These are phyloP conservation scores for Anthracocystis walkeri DNA, from an alignment of 1,284 basidiomycete species.

Conservation along the genomic window DNA sequence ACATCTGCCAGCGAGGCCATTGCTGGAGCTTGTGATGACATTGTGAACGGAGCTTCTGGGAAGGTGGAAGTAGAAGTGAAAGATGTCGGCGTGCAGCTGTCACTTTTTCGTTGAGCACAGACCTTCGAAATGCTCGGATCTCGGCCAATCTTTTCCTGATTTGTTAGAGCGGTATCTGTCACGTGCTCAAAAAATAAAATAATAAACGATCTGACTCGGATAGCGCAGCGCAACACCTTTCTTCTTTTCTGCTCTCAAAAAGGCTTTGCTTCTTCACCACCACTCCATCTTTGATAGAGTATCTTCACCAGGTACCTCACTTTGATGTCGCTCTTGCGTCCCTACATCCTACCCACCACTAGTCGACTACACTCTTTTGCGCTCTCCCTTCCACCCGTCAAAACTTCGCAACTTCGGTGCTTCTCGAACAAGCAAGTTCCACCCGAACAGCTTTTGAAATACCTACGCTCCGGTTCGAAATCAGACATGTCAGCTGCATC, in stretches of 20 bases:
- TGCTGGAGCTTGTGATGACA: background rate
- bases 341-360: slow-evolving; percentile 19
- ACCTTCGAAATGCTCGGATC: slow-evolving; percentile 3
- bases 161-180: slow-evolving; percentile 10
- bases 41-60: background rate
- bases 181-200: slow-evolving; percentile 4
- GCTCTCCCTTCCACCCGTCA: background rate
- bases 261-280: background rate
- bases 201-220: slow-evolving; percentile 5
- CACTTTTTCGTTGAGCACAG: slow-evolving; percentile 1
- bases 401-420: slow-evolving; percentile 9
- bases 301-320: background rate
- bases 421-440: slow-evolving; percentile 32
- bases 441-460: slow-evolving; percentile 27
- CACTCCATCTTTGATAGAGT: background rate
- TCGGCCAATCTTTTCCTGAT: background rate
- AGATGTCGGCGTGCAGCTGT: slow-evolving; percentile 3
- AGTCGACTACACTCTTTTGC: slow-evolving; percentile 15
- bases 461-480: slow-evolving; percentile 5
- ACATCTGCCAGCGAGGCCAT: background rate
- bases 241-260: background rate
- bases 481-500: slow-evolving; percentile 23
- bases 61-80: background rate
- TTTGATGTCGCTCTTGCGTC: slow-evolving; percentile 39
- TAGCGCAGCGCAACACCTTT: background rate